These are phyloP conservation scores for Terfezia claveryi DNA, from an alignment of 495 filamentous ascomycete genomes.

Conservation along the genomic window DNA sequence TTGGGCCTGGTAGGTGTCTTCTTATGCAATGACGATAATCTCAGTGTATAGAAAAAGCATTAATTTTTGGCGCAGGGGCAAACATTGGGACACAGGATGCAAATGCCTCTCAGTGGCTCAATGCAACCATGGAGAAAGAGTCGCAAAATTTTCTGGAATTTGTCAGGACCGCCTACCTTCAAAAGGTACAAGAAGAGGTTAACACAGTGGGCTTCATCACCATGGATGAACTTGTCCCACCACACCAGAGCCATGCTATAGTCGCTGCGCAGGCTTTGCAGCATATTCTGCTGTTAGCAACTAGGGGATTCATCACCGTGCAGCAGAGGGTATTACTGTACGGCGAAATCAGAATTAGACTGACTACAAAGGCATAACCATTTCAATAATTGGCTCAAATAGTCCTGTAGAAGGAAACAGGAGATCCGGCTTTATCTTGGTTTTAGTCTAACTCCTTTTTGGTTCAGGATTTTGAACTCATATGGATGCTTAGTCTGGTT, in stretches of 20 bases:
- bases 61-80: constrained; percentile 8
- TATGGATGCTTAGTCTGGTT: too few species aligned
- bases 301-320: constrained; percentile 31
- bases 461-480: too few species aligned
- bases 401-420: neutral
- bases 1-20: constrained; percentile 10
- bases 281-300: constrained; percentile 43
- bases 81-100: constrained; percentile 26
- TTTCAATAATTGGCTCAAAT: too few species aligned
- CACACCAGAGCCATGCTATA: constrained; percentile 26
- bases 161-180: constrained; percentile 9
- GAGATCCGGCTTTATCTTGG: too few species aligned
- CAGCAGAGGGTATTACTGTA: constrained; percentile 16
- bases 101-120: constrained; percentile 23
- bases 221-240: constrained; percentile 37
- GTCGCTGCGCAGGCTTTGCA: constrained; percentile 45
- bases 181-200: constrained; percentile 5
- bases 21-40: neutral
- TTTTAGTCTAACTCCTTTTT: too few species aligned
- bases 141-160: constrained; percentile 40
- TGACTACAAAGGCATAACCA: too few species aligned
- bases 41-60: neutral
- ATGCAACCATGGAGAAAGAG: constrained; percentile 34
- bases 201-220: constrained; percentile 18
- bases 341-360: too few species aligned